Conservation (phyloP, 164 flowering plant species). For the Cinnamomum micranthum region DNA sequence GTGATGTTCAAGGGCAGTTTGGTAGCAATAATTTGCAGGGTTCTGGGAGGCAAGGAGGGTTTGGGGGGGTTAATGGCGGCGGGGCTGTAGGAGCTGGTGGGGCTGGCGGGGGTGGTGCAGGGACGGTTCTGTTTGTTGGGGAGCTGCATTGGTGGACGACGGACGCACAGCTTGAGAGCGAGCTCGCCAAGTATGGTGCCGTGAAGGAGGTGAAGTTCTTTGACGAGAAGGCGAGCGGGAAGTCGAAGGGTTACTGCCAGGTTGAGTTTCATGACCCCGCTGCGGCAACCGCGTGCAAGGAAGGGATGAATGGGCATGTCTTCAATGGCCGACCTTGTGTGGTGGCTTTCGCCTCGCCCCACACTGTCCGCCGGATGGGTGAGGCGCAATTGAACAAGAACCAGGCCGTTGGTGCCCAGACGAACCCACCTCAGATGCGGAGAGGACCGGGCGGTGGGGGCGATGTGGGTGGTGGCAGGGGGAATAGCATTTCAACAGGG, state of each 20-base stretch:
- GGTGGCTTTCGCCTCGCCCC: constrained; percentile 76
- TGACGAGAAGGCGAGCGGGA: constrained; percentile 88
- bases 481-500: constrained; percentile 42
- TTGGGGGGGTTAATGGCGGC: constrained; percentile 3
- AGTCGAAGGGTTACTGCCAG: constrained; percentile 86
- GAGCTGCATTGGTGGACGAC: constrained; percentile 98
- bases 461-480: constrained; percentile 40
- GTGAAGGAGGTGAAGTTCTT: constrained; percentile 84
- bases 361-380: constrained; percentile 71
- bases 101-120: constrained; percentile 31
- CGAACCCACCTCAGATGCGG: constrained; percentile 30
- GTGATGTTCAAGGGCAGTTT: constrained; percentile 20
- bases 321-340: constrained; percentile 88
- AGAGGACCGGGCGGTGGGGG: constrained; percentile 30
- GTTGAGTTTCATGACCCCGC: constrained; percentile 77
- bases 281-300: constrained; percentile 74
- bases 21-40: constrained; percentile 16
- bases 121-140: constrained; percentile 75
- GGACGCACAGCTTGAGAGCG: constrained; percentile 72
- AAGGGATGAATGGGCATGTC: constrained; percentile 81
- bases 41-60: constrained; percentile 8
- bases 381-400: constrained; percentile 71
- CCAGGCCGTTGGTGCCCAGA: constrained; percentile 41
- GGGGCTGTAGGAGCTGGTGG: constrained; percentile 16
- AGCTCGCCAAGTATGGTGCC: constrained; percentile 65